Evolutionary conservation across 2,329 filamentous ascomycete genomes (phyloP).

Genomic region (Graphilbum sp.): DNA sequence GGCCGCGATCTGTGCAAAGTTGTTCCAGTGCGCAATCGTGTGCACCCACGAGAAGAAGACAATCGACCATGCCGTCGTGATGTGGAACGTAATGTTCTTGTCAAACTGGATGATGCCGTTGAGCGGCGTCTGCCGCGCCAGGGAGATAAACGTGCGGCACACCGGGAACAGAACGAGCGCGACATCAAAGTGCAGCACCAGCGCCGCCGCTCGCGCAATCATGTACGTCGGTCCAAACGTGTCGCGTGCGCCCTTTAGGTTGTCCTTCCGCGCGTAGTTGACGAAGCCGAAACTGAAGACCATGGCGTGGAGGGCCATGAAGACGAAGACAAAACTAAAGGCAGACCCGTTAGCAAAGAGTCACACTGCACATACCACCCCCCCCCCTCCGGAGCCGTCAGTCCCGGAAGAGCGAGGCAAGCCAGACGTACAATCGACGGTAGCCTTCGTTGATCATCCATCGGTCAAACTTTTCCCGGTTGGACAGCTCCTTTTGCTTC

Average conservation of each 20-base stretch:
- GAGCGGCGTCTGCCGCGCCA: constrained; percentile 62
- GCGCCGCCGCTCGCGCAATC: constrained; percentile 56
- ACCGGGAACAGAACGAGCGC: constrained; percentile 67
- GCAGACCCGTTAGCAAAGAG: neutral
- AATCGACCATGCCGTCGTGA: constrained; percentile 71
- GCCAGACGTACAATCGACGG: constrained; percentile 51
- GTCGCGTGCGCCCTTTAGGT: constrained; percentile 44
- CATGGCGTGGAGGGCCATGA: constrained; percentile 56
- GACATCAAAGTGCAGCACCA: constrained; percentile 69
- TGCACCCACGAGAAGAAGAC: constrained; percentile 81
- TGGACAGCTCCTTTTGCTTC: constrained; percentile 48
- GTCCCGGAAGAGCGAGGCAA: neutral
- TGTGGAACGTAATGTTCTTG: constrained; percentile 83
- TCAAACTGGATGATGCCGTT: constrained; percentile 81
- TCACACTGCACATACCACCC: too few species aligned
- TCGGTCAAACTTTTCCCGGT: constrained; percentile 58
- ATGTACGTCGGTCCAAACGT: constrained; percentile 62
- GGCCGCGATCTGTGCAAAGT: constrained; percentile 60
- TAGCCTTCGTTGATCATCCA: constrained; percentile 90
- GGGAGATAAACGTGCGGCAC: constrained; percentile 69
- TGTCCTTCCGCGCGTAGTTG: constrained; percentile 67
- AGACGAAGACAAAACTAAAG: constrained; percentile 56
- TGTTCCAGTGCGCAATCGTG: constrained; percentile 76
- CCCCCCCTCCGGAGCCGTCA: too few species aligned
- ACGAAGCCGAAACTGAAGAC: constrained; percentile 69